Evolutionary conservation across 208 protist species (phyloP), one percentile per base, ranked within the genome.

Genomic region (Trypanosoma boissoni): DNA sequence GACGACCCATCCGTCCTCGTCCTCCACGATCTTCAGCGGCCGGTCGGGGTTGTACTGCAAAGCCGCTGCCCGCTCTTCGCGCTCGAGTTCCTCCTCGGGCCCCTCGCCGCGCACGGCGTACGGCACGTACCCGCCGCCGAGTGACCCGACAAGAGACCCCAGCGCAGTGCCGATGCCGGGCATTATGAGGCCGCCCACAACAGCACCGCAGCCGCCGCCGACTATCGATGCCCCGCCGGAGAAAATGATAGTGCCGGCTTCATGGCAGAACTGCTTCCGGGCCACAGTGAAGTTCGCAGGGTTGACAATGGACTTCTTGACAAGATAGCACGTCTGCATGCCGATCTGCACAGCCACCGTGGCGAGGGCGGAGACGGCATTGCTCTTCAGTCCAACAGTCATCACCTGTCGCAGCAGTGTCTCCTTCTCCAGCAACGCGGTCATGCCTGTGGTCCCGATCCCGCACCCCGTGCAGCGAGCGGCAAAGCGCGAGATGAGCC

Each of bases 161-260:
- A 92, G 39, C 29, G 64, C 78, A 8, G 85, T 88, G 31, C 85
- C 85, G 12, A 86, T 26, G n/a, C 84, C 84, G 8, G 84, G 84
- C 27, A 86, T 7, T n/a, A 78, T 18, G 34, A 80, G 46, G 14
- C 74, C 68, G 16, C 84, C 84, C 42, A 85, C 21, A 10, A 74
- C 69, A 2, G 76, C 76, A 0, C 85, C 85, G n/a, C 56, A 69
- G 21, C 69, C 61, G 14, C 76, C 72, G 29, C 78, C 85, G 1
- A 63, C 68, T 7, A 92, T 57, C 2, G 67, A 77, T 26, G 71
- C 67, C 23, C 57, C 60, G 9, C 63, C 70, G 8, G 71, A 53
- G 45, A 58, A 57, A 1, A 81, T 24, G 14, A 64, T 57, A 28
- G 80, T 88, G 21, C 74, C 37, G n/a, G 74, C 42, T 32, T 85